Base-by-base conservation (phyloP, 192 early-diverging fungal genomes). In the Dissophora ornata region DNA sequence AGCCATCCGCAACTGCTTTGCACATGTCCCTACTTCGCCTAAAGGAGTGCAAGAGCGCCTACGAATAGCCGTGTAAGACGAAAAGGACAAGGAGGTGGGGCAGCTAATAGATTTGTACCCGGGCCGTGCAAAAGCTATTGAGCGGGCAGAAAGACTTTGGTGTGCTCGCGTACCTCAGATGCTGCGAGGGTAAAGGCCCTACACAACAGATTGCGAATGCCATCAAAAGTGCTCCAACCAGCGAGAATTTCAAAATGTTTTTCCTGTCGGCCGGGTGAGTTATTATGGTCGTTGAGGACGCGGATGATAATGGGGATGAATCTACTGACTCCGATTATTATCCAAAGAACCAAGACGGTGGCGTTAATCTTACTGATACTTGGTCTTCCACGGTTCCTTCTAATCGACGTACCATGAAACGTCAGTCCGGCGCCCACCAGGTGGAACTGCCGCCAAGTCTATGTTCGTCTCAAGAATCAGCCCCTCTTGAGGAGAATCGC, bases 1-100 rank as follows among this genome's bases (percentile, higher is more conserved):
- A 6, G 18, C 44, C 18, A 45, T 45, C 44, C 44, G 24, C 56
- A 46, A 51, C 49, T 51, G 49, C 49, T 51, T 45, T 29, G 49
- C 25, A 9, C 49, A 51, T 28, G 49, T 51, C 49, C 49, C 49
- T 51, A 51, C 49, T 29, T 0, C 26, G 12, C 49, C 26, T 9
- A 10, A 0, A 26, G 49, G 9, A 18, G 26, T 51, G 49, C 9
- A 51, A 4, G 49, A 51, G 49, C 24, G 4, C 22, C n/a, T 51
- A 9, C 22, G 49, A 29, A 29, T n/a, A 29, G 4, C 44, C 4
- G n/a, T 5, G 4, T 12, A 10, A n/a, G 44, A 45, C 18, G 44
- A 18, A 4, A 45, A n/a, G 44, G 44, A 45, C 18, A n/a, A 1
- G 1, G 49, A n/a, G 25, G 26, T 51, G 6, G 49, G 26, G 49